A percentile compares a stretch with the other conserved stretches of the same genome.
Conservation (phyloP, 2,329 filamentous ascomycete genomes). For the Bretziella fagacearum region DNA sequence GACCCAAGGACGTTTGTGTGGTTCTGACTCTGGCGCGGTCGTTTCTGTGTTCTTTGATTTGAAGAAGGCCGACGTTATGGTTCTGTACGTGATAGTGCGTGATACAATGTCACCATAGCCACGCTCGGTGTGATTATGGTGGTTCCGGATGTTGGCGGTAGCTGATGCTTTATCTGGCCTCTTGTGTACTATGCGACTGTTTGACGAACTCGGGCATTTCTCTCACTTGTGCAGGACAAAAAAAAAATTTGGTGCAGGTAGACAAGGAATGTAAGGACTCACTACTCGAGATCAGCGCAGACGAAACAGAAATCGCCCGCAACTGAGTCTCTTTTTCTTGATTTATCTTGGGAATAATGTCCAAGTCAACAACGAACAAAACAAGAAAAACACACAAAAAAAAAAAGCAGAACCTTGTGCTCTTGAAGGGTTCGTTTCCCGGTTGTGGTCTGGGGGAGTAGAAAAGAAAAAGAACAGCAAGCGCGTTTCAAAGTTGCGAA, state of each 20-base stretch:
- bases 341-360: background rate
- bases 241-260: background rate
- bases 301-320: slow-evolving; percentile 42
- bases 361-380: background rate
- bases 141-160: background rate
- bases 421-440: background rate
- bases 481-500: slow-evolving; percentile 5
- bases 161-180: background rate
- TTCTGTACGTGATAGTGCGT: background rate
- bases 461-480: slow-evolving; percentile 5
- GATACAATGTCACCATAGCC: background rate
- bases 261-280: slow-evolving; percentile 19
- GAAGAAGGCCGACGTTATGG: background rate
- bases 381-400: background rate
- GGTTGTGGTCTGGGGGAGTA: too few relatives aligned
- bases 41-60: background rate
- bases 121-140: background rate
- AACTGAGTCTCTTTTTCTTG: slow-evolving; percentile 32
- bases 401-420: background rate
- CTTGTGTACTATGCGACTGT: too few relatives aligned
- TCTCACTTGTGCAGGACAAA: background rate
- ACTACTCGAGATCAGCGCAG: slow-evolving; percentile 46
- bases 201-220: too few relatives aligned
- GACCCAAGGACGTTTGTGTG: too few relatives aligned
- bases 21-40: background rate